Percentiles rank a stretch among this genome's conserved stretches.
These are phyloP conservation scores for Colletotrichum sp. DNA, from an alignment of 2,329 filamentous ascomycete genomes.

Conservation along the genomic window DNA sequence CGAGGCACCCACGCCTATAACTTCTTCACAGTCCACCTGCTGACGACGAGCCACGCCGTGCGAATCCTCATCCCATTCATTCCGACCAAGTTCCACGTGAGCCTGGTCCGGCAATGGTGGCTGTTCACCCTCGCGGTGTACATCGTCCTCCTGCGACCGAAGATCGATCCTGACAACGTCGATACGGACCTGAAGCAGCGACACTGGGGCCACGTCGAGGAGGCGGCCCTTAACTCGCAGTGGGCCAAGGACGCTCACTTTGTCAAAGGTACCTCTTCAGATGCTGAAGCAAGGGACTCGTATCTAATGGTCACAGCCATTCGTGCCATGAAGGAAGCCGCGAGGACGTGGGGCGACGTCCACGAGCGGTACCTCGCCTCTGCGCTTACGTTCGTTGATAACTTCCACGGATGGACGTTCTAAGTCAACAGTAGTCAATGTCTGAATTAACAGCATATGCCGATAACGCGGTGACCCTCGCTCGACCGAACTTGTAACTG, in stretches of 20 bases:
- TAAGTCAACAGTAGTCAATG: constrained; percentile 20
- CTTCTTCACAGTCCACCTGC: constrained; percentile 81
- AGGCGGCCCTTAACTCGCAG: constrained; percentile 71
- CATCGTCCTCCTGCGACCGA: constrained; percentile 75
- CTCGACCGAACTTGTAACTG: background rate
- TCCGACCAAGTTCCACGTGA: constrained; percentile 73
- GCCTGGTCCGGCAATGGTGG: constrained; percentile 88
- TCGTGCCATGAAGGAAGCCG: constrained; percentile 76
- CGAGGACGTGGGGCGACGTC: constrained; percentile 75
- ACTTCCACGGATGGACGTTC: constrained; percentile 71
- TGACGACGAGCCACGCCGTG: constrained; percentile 88
- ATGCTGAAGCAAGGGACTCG: background rate
- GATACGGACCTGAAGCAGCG: constrained; percentile 66
- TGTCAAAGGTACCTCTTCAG: constrained; percentile 70
- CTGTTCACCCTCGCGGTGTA: constrained; percentile 81
- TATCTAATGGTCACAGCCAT: constrained; percentile 51
- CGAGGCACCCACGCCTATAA: constrained; percentile 72
- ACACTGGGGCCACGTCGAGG: constrained; percentile 78
- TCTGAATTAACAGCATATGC: background rate
- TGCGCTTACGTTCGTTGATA: constrained; percentile 75
- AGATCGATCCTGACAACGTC: constrained; percentile 71
- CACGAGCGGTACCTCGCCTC: constrained; percentile 70
- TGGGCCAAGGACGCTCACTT: constrained; percentile 80
- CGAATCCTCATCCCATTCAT: constrained; percentile 83
- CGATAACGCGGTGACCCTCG: background rate